Evolutionary conservation across 305 asterid genomes (phyloP), one percentile per base, ranked within the genome.

Genomic region (Ajuga reptans): DNA sequence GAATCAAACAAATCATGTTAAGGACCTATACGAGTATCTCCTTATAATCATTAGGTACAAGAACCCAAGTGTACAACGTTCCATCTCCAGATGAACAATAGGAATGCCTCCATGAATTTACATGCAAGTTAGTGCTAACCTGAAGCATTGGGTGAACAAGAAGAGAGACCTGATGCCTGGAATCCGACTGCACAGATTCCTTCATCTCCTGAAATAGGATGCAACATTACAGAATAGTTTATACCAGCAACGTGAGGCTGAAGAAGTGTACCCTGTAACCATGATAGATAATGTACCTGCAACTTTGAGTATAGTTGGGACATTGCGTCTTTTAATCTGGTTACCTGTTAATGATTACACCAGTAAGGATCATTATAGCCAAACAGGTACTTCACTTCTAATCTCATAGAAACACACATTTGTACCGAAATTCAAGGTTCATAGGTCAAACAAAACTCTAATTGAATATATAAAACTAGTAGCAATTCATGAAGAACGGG

Each of bases 111-210:
- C 21, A 18, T 15, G 60, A 59, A 0, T 3, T 58, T 39, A 69
- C 34, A 61, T 47, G 68, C 21, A 63, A 65, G 55, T 37, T 2
- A 45, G 54, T 65, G 57, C 71, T 74, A 49, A 93, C 99, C 99
- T 91, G 99, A 80, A 91, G 95, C 99, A 93, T 93, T 64, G 99
- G 99, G 68, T 91, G 99, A 46, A 93, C 96, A 71, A 89, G 97
- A 72, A 93, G 97, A 6, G 99, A 93, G 65, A 93, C 96, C 78
- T 89, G 97, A 80, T 93, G 99, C 77, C 99, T 80, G 70, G 78
- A 75, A 77, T 93, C 99, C 33, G 96, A 89, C 76, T 84, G 97
- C 83, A 87, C 96, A 12, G 99, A 87, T 83, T 87, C 96, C 84
- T 93, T 93, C 56, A 91, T 85, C 89, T 86, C 96, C 99, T 93